A percentile compares a stretch with the other conserved stretches of the same genome.
phyloP scores from a whole-genome alignment of 2,329 filamentous ascomycete species.

The Fusarium continuum region DNA sequence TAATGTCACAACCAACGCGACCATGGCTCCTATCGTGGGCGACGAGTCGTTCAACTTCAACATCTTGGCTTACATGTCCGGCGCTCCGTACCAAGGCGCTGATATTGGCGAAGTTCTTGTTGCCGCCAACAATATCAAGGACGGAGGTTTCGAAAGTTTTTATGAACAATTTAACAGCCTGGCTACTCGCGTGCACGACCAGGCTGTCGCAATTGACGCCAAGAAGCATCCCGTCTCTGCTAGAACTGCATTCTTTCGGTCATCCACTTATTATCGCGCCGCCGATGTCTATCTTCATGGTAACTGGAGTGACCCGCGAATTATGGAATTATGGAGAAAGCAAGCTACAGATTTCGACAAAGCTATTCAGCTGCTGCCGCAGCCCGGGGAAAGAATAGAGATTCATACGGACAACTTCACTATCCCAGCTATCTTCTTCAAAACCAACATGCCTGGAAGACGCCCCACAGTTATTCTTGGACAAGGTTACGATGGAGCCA shows the following conservation, averaged over 20 bases:
- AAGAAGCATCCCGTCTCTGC: constrained; percentile 41
- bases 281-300: constrained; percentile 55
- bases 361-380: constrained; percentile 48
- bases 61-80: neutral
- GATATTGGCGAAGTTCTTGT: constrained; percentile 48
- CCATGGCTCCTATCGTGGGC: constrained; percentile 1
- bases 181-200: constrained; percentile 34
- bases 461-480: constrained; percentile 54
- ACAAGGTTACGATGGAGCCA: constrained; percentile 55
- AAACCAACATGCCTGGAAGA: constrained; percentile 25
- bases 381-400: constrained; percentile 49
- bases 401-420: constrained; percentile 45
- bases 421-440: constrained; percentile 50
- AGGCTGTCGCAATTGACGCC: constrained; percentile 31
- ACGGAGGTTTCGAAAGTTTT: constrained; percentile 40
- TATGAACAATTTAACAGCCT: constrained; percentile 35
- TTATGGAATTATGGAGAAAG: constrained; percentile 50
- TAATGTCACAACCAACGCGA: neutral
- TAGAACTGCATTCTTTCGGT: constrained; percentile 46
- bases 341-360: constrained; percentile 51
- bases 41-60: constrained; percentile 17
- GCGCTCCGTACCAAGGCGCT: constrained; percentile 2
- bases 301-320: constrained; percentile 53
- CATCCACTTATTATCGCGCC: constrained; percentile 53
- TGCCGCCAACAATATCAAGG: constrained; percentile 41